These are phyloP conservation scores for Colletotrichum orchidophilum DNA, from an alignment of 2,329 filamentous ascomycete genomes.

Conservation along the genomic window DNA sequence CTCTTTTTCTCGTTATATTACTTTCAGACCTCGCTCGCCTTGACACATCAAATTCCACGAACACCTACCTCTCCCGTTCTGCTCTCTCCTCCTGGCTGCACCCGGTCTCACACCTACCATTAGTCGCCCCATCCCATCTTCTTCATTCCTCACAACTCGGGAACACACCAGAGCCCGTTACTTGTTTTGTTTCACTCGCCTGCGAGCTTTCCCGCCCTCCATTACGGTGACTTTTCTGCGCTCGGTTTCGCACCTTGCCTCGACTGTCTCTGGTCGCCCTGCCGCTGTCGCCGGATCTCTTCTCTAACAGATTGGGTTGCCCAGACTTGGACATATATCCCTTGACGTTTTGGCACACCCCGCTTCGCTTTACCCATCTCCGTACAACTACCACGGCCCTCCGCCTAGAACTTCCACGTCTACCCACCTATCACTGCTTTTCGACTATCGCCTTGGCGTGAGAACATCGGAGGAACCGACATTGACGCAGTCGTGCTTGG, in stretches of 20 bases:
- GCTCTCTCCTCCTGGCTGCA: neutral
- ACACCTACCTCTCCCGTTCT: neutral
- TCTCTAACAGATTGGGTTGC: conserved; percentile 22
- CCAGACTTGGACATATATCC: conserved; percentile 19
- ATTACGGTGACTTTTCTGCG: neutral
- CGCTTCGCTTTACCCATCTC: neutral
- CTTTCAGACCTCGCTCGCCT: conserved; percentile 19
- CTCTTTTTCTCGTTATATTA: conserved; percentile 6
- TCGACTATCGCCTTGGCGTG: neutral
- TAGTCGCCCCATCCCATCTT: conserved; percentile 16
- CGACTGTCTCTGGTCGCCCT: conserved; percentile 1
- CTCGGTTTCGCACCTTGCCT: conserved; percentile 3
- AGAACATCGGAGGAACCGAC: neutral
- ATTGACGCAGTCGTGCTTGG: neutral
- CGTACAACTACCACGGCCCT: neutral
- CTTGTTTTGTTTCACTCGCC: conserved; percentile 33
- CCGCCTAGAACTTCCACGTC: neutral
- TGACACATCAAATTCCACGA: conserved; percentile 25
- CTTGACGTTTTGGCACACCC: neutral
- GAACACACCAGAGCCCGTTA: conserved; percentile 23
- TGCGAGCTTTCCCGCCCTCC: conserved; percentile 21
- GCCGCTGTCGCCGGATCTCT: neutral
- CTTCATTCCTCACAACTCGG: conserved; percentile 13
- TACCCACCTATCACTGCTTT: neutral
- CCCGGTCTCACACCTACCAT: neutral